Evolutionary conservation across 768 basidiomycete genomes (phyloP), one percentile per base, ranked within the genome.

Genomic region (Naganishia kalamii): DNA sequence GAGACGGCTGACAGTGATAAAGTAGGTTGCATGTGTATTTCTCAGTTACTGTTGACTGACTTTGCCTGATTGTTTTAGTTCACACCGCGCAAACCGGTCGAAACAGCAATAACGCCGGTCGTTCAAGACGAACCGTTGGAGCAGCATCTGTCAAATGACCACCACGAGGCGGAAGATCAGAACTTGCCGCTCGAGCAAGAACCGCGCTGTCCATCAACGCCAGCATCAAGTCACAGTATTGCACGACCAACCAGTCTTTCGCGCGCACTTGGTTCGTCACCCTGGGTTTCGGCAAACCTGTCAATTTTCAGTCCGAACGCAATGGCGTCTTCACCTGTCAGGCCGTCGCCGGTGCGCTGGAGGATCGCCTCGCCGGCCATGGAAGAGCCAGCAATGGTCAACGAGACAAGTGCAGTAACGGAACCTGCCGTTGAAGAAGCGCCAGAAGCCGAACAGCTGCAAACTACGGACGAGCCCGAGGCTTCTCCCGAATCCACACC

Each of bases 301-400:
- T 57, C 54, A 10, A 57, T 57, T 19, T 57, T 57, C 17, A 57
- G 54, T 17, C 54, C 54, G 13, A 25, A 33, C n/a, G 54, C 54
- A 3, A 57, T 57, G 54, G 33, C n/a, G 23, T 57, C 54, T 25
- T 52, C 51, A 8, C 33, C 54, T 3, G 54, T 57, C 11, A 35
- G 32, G 37, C 54, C 19, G 35, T 57, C 51, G n/a, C 51, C 32
- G 6, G n/a, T 52, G 7, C 51, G 51, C 11, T 52, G 51, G 51
- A 52, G 51, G 35, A 52, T 52, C 32, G 51, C 51, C 1, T 52
- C 51, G 29, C 51, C 51, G 1, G 13, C 32, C 1, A 29, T 19
- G 51, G 51, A 52, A 52, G 4, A 1, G 6, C 32, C 21, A 32
- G 51, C 32, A 13, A 32, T 8, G 13, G 27, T 29, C 3, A 15